Conservation (phyloP, 106 monocot genomes). For the Gastrodia elata region DNA sequence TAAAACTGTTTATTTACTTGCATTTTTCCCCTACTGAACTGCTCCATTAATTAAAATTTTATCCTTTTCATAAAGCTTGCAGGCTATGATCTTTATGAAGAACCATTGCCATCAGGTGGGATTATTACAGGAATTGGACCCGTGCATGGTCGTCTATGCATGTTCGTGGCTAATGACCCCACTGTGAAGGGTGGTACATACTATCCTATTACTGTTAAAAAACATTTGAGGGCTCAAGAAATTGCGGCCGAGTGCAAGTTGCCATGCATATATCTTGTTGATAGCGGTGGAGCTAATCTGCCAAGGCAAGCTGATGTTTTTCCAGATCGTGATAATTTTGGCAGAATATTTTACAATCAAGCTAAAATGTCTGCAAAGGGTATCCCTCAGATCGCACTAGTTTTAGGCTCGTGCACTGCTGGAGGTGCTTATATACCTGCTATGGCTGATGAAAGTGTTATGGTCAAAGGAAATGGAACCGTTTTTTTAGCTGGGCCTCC, state of each 20-base stretch:
- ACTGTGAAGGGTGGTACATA: constrained; percentile 97
- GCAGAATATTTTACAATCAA: constrained; percentile 98
- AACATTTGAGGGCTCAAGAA: constrained; percentile 96
- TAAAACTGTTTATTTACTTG: not conserved
- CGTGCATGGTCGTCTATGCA: constrained; percentile 77
- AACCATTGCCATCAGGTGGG: constrained; percentile 83
- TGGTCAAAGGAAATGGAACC: constrained; percentile 96
- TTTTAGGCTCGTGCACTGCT: constrained; percentile 96
- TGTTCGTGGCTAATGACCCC: constrained; percentile 98
- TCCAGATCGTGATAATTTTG: constrained; percentile 98
- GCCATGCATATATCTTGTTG: constrained; percentile 93
- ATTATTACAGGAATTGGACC: constrained; percentile 94
- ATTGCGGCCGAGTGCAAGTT: constrained; percentile 81
- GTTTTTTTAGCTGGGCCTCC: constrained; percentile 99
- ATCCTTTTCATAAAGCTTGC: constrained; percentile 58
- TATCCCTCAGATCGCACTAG: constrained; percentile 94
- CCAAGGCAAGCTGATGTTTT: constrained; percentile 96
- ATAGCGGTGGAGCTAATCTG: constrained; percentile 98
- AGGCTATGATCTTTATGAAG: constrained; percentile 81
- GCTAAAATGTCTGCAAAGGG: constrained; percentile 92
- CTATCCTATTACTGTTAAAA: constrained; percentile 95
- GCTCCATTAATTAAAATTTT: not conserved
- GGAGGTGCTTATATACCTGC: constrained; percentile 99
- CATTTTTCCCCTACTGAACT: not conserved
- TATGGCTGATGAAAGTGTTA: constrained; percentile 99